Evolutionary conservation across 225 moss, liverwort and hornwort genomes (phyloP).

Genomic region (Physcomitrellopsis africana): DNA sequence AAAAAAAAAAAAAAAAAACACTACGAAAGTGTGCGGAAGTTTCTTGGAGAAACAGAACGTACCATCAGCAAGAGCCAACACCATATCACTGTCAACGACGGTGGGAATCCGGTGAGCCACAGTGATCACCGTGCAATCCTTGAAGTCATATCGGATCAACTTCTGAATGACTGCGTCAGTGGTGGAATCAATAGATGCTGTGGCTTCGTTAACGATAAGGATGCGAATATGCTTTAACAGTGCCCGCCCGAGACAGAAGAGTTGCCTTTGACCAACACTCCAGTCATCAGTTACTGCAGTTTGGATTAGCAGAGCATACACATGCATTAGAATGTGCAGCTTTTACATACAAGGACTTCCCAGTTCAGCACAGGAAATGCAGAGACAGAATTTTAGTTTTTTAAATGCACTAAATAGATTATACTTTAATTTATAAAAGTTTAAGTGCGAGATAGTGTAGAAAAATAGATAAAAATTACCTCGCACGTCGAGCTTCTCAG

Average conservation of each 20-base stretch:
- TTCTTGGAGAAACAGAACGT: neutral
- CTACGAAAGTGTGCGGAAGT: no score
- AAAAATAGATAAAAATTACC: constrained; percentile 37
- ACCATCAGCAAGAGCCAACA: constrained; percentile 69
- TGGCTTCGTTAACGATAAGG: constrained; percentile 78
- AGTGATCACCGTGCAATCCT: constrained; percentile 65
- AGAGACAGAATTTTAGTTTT: neutral
- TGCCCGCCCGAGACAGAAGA: constrained; percentile 74
- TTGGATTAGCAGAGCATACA: neutral
- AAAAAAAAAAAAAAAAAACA: no score
- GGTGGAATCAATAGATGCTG: constrained; percentile 71
- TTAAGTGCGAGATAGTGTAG: no score
- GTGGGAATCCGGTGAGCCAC: constrained; percentile 88
- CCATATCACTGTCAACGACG: constrained; percentile 68
- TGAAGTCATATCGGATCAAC: constrained; percentile 60
- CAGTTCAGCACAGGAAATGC: neutral
- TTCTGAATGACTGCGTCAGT: constrained; percentile 66
- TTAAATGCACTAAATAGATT: neutral
- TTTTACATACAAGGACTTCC: neutral
- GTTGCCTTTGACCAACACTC: constrained; percentile 80
- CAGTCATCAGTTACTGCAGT: constrained; percentile 74
- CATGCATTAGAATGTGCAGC: no score
- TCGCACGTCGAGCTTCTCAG: constrained; percentile 70
- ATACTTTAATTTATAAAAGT: no score
- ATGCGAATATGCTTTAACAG: constrained; percentile 69